These are phyloP conservation scores for Clathrus columnatus DNA, from an alignment of 768 basidiomycete genomes.

Conservation along the genomic window DNA sequence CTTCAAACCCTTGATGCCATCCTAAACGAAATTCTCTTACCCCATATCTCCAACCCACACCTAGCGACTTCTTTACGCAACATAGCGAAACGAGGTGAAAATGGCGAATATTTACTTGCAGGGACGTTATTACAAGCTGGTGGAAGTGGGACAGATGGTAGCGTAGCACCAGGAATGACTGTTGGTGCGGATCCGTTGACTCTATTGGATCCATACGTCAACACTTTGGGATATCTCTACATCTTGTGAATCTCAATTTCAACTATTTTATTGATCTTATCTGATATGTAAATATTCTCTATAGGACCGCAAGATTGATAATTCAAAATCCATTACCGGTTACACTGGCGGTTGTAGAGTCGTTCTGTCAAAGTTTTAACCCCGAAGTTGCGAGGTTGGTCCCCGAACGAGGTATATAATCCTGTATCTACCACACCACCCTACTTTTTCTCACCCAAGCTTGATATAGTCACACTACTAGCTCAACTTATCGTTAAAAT, in stretches of 20 bases:
- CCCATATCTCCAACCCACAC: background rate
- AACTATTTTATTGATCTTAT: background rate
- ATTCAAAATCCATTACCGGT: slow-evolving; percentile 31
- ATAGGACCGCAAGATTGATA: slow-evolving; percentile 53
- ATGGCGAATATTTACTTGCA: background rate
- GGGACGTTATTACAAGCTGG: background rate
- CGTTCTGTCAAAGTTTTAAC: slow-evolving; percentile 56
- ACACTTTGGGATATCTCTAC: slow-evolving; percentile 61
- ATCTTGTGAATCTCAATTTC: slow-evolving; percentile 38
- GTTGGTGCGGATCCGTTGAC: slow-evolving; percentile 62
- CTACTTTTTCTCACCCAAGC: slow-evolving; percentile 8
- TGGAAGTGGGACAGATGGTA: background rate
- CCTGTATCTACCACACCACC: background rate
- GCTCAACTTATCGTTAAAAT: slow-evolving; percentile 53
- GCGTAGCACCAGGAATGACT: slow-evolving; percentile 26
- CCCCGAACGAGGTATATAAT: slow-evolving; percentile 59
- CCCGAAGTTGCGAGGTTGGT: slow-evolving; percentile 56
- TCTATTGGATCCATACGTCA: slow-evolving; percentile 42
- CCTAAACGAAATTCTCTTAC: background rate
- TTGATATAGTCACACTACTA: slow-evolving; percentile 47
- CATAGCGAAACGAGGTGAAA: background rate
- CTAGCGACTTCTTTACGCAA: background rate
- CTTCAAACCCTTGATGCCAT: background rate
- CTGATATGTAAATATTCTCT: background rate
- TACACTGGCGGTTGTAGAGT: slow-evolving; percentile 32